Evolutionary conservation across 352 stramenopile species (phyloP).

Genomic region (Phytophthora ohioensis): DNA sequence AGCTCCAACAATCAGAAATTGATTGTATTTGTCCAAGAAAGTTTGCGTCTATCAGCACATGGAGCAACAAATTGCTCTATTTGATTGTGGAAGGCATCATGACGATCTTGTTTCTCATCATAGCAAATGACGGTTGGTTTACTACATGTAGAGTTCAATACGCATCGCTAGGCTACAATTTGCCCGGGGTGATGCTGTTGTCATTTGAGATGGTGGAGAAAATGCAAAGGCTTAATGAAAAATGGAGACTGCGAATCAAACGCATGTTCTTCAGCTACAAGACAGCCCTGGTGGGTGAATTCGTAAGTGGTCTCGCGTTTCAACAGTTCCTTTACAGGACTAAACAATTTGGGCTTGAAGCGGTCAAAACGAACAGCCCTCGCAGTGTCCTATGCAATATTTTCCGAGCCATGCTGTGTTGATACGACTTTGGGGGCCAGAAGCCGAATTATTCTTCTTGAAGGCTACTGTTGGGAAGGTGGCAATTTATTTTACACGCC

Average conservation of each 20-base stretch:
- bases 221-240: constrained; percentile 8
- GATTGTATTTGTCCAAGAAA: no score
- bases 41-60: neutral
- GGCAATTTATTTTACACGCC: constrained; percentile 18
- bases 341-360: constrained; percentile 26
- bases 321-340: constrained; percentile 13
- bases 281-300: constrained; percentile 8
- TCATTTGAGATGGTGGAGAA: constrained; percentile 39
- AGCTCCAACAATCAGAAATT: no score
- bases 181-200: constrained; percentile 27
- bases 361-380: neutral
- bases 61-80: constrained; percentile 26
- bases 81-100: constrained; percentile 31
- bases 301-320: constrained; percentile 5
- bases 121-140: constrained; percentile 20
- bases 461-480: constrained; percentile 15
- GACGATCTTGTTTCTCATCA: constrained; percentile 28
- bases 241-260: constrained; percentile 12
- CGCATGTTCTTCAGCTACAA: constrained; percentile 31
- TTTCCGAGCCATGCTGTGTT: neutral
- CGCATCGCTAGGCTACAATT: constrained; percentile 37
- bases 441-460: constrained; percentile 2
- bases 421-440: neutral
- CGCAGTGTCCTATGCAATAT: no score
- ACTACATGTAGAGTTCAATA: constrained; percentile 18